A percentile compares a stretch with the other conserved stretches of the same genome.
These are phyloP conservation scores for Gossypium turneri DNA, from an alignment of 345 rosid genomes.

Conservation along the genomic window DNA sequence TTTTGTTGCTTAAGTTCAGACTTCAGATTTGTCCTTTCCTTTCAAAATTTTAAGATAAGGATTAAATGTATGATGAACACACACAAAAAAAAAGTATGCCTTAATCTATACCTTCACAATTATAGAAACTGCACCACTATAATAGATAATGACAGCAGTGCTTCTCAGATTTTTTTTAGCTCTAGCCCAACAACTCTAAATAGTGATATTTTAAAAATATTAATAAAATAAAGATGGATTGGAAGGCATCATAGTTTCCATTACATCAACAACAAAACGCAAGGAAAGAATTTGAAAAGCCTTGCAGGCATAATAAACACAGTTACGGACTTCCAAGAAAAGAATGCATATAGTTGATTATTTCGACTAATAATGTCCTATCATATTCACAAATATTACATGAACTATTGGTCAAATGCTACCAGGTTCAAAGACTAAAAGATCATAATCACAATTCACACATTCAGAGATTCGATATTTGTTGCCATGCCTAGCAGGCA, in stretches of 20 bases:
- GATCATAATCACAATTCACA: neutral
- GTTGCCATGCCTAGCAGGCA: neutral
- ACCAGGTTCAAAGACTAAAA: neutral
- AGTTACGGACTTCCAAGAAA: neutral
- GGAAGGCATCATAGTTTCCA: neutral
- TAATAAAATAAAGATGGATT: neutral
- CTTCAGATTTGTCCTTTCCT: neutral
- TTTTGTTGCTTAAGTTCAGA: constrained; percentile 2
- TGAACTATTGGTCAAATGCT: neutral
- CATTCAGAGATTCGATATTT: neutral
- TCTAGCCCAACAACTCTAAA: neutral
- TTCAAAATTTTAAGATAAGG: neutral
- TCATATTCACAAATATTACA: neutral
- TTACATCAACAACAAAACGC: constrained; percentile 6
- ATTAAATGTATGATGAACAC: neutral
- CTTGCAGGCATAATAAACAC: neutral
- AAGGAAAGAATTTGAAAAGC: neutral
- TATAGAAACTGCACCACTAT: neutral
- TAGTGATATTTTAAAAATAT: neutral
- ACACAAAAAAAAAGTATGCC: too few relatives aligned
- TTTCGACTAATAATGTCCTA: neutral
- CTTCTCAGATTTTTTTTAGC: neutral
- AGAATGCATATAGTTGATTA: neutral
- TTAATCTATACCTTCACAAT: neutral
- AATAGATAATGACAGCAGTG: neutral